Conservation (phyloP, 2,329 filamentous ascomycete genomes). For the Keithomyces neogunnii region DNA sequence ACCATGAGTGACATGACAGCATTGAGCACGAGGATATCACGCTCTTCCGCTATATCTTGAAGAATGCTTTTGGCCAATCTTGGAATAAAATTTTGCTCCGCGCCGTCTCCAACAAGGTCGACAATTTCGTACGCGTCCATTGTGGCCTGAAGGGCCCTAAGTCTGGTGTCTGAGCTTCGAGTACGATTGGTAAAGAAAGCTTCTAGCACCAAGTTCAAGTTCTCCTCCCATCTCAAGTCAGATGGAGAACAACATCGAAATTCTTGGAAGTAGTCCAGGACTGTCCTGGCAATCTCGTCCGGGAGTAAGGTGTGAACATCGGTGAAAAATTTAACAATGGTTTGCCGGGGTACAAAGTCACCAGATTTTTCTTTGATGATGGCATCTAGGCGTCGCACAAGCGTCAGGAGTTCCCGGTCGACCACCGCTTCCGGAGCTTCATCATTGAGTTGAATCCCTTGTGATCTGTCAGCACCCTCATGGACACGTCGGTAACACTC, state of each 20-base stretch:
- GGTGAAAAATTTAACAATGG: slow-evolving; percentile 59
- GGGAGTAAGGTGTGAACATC: slow-evolving; percentile 53
- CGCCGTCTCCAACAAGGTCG: slow-evolving; percentile 49
- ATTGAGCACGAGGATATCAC: slow-evolving; percentile 55
- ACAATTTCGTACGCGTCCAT: slow-evolving; percentile 51
- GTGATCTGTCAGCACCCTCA: slow-evolving; percentile 16
- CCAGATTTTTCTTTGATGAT: slow-evolving; percentile 34
- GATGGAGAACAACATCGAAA: slow-evolving; percentile 66
- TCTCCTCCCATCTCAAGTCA: slow-evolving; percentile 58
- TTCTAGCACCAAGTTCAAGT: slow-evolving; percentile 50
- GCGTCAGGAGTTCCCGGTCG: slow-evolving; percentile 31
- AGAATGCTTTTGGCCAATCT: slow-evolving; percentile 55
- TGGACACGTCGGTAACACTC: slow-evolving; percentile 37
- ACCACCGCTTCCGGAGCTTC: slow-evolving; percentile 28
- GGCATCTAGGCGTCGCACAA: slow-evolving; percentile 41
- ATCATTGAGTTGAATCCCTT: slow-evolving; percentile 15
- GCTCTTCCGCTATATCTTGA: slow-evolving; percentile 51
- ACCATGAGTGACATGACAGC: slow-evolving; percentile 57
- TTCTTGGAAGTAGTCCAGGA: slow-evolving; percentile 60
- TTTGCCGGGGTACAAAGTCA: slow-evolving; percentile 55
- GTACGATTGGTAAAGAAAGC: slow-evolving; percentile 55
- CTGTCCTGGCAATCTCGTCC: slow-evolving; percentile 53
- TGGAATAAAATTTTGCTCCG: slow-evolving; percentile 47
- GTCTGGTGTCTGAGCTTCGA: slow-evolving; percentile 53
- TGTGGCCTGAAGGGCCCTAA: slow-evolving; percentile 53